These are phyloP conservation scores for Xylaria palmicola DNA, from an alignment of 495 filamentous ascomycete genomes.

Conservation along the genomic window DNA sequence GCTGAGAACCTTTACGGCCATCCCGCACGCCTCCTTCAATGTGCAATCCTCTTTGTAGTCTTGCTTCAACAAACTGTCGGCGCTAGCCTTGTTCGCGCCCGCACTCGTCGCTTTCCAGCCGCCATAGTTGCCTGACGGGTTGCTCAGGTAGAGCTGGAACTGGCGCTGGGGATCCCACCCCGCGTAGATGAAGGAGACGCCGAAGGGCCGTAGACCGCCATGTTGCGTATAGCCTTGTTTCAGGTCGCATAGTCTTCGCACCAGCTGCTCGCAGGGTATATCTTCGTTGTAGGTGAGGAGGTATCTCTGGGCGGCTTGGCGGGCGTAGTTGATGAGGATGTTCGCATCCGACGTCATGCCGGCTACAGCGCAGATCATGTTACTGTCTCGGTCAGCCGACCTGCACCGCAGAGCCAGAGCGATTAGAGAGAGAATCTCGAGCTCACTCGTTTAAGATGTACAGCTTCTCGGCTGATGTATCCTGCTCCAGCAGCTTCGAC, in stretches of 20 bases:
- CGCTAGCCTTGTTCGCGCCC: slow-evolving; percentile 96
- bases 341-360: slow-evolving; percentile 99
- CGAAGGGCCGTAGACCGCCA: slow-evolving; percentile 94
- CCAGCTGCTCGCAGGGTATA: slow-evolving; percentile 98
- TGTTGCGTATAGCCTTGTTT: slow-evolving; percentile 99
- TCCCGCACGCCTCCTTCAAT: slow-evolving; percentile 91
- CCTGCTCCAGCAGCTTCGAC: slow-evolving; percentile 98
- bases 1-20: slow-evolving; percentile 98
- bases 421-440: not conserved
- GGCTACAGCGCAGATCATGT: slow-evolving; percentile 99
- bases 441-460: slow-evolving; percentile 97
- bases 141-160: slow-evolving; percentile 99
- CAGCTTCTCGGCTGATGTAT: slow-evolving; percentile 98
- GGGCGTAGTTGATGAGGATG: slow-evolving; percentile 99
- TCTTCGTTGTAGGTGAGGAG: slow-evolving; percentile 99
- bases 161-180: slow-evolving; percentile 92
- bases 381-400: slow-evolving; percentile 53
- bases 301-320: slow-evolving; percentile 92
- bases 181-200: slow-evolving; percentile 99
- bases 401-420: not conserved
- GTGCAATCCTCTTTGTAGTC: slow-evolving; percentile 98
- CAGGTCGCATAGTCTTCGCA: slow-evolving; percentile 92
- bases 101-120: slow-evolving; percentile 99
- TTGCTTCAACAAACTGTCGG: slow-evolving; percentile 96
- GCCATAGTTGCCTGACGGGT: slow-evolving; percentile 98